Percentiles rank a stretch among this genome's conserved stretches.
Conservation (phyloP, 257 asterid species). For the Solanum ahanhuiri region DNA sequence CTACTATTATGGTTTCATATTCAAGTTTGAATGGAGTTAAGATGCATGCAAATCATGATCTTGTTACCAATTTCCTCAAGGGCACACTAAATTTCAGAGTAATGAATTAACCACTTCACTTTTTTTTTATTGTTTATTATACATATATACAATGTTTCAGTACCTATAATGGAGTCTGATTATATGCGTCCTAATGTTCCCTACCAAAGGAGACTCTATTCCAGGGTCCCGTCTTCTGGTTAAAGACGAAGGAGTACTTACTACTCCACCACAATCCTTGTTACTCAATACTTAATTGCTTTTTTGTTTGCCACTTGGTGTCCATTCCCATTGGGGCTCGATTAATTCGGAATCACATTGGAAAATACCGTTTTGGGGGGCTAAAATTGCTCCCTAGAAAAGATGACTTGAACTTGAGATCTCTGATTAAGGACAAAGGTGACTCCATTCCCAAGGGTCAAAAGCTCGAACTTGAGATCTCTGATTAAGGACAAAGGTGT, state of each 20-base stretch:
- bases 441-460: background rate
- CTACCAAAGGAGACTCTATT: background rate
- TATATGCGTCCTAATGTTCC: fast-evolving
- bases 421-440: background rate
- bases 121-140: background rate
- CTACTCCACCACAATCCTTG: fast-evolving
- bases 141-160: background rate
- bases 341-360: fast-evolving
- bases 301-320: background rate
- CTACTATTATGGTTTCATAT: constrained; percentile 42
- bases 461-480: background rate
- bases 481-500: background rate
- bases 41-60: constrained; percentile 31
- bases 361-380: background rate
- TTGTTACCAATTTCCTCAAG: constrained; percentile 34
- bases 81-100: constrained; percentile 30
- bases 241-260: background rate
- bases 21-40: constrained; percentile 38
- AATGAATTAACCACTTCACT: background rate
- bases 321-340: background rate
- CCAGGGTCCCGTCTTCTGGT: fast-evolving
- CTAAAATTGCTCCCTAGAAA: background rate
- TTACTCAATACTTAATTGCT: background rate
- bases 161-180: background rate
- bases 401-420: background rate